Conservation (phyloP, 2,329 filamentous ascomycete genomes). For the Fusarium avenaceum region DNA sequence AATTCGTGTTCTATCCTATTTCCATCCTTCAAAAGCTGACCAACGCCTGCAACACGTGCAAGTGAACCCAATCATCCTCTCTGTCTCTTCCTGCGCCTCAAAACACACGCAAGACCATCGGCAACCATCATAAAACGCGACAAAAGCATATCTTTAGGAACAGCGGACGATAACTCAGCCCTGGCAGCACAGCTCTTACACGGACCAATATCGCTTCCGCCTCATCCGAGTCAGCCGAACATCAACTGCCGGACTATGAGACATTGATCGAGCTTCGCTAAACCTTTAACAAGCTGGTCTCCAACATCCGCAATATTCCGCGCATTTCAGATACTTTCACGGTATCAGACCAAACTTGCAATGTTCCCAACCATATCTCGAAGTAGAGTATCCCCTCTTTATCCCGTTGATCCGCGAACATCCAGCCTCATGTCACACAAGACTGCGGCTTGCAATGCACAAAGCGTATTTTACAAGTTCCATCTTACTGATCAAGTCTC, state of each 20-base stretch:
- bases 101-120: slow-evolving; percentile 31
- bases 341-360: neutral
- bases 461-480: neutral
- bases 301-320: neutral
- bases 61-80: slow-evolving; percentile 20
- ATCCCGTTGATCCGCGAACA: no score
- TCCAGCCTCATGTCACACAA: slow-evolving; percentile 8
- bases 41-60: slow-evolving; percentile 32
- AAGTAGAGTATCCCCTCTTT: no score
- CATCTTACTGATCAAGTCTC: neutral
- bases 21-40: slow-evolving; percentile 14
- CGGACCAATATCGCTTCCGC: neutral
- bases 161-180: neutral
- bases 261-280: slow-evolving; percentile 2
- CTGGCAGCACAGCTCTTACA: slow-evolving; percentile 7
- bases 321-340: neutral
- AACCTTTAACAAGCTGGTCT: neutral
- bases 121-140: slow-evolving; percentile 5
- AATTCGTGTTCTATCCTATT: neutral
- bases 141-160: neutral
- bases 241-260: neutral
- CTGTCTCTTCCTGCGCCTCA: slow-evolving; percentile 34
- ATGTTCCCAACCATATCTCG: neutral
- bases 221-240: slow-evolving; percentile 5
- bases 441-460: slow-evolving; percentile 20